Evolutionary conservation across 208 protist species (phyloP), one percentile per base, ranked within the genome.

Genomic region (Kentomonas sorsogonicus): DNA sequence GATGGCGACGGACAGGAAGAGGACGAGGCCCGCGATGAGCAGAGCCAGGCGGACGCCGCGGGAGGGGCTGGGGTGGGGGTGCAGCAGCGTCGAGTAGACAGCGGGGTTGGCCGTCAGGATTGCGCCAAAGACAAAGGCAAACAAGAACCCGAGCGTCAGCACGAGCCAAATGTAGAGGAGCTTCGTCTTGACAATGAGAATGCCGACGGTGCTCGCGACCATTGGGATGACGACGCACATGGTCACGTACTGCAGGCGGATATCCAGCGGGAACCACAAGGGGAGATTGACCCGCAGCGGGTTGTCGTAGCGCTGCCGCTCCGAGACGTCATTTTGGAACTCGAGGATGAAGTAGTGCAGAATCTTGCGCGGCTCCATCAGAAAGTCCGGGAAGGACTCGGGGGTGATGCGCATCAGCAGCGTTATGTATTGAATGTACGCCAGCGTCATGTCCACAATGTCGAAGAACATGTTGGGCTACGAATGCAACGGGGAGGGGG

Each of bases 351-450:
- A 22, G 44, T 76, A 83, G 10, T 52, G 45, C 4, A 82, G 27
- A 0, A 56, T 55, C 15, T 47, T 54, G 39, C 83, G 48, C 4
- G 79, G 68, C 23, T 75, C 41, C 0, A 50, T 62, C 53, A 65
- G 82, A 58, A 88, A 83, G 18, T 58, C 25, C 0, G 79, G 77
- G 27, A 85, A 72, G 26, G 53, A 69, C 0, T 54, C 38, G 1
- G 79, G 72, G 1, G 76, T 63, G 26, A 88, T 68, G 1, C 59
- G 64, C 1, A 91, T 38, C 2, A 92, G 69, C 23, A 89, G 69
- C 9, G 61, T 62, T 29, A 92, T 39, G 53, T 86, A 89, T 68
- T 92, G 85, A 18, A 86, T 56, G 66, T 89, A 92, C 38, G 79
- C 55, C 54, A 69, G 46, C 10, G 73, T 78, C 69, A 92, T 86